A percentile compares a stretch with the other conserved stretches of the same genome.
Evolutionary conservation across 2,329 filamentous ascomycete species (phyloP).

Genomic region (Xylaria sp.): DNA sequence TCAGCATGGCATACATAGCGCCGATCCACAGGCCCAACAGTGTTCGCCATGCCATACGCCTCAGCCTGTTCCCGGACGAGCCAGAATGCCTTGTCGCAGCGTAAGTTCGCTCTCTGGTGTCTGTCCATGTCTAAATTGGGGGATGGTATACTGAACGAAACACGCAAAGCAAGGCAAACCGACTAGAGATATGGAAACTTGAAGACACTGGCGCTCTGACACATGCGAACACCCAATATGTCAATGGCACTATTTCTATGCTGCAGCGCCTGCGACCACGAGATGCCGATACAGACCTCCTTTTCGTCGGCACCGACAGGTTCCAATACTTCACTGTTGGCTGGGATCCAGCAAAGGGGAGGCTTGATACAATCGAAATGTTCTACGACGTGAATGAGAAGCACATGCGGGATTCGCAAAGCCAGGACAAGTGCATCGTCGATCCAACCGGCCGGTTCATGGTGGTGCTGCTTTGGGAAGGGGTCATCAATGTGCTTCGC

Average conservation of each 20-base stretch:
- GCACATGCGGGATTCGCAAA: slow-evolving; percentile 77
- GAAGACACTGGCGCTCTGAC: slow-evolving; percentile 69
- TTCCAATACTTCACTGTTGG: slow-evolving; percentile 88
- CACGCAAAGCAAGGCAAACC: slow-evolving; percentile 73
- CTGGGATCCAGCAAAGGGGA: slow-evolving; percentile 70
- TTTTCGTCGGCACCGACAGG: slow-evolving; percentile 91
- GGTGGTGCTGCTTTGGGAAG: slow-evolving; percentile 65
- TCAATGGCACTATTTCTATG: slow-evolving; percentile 88
- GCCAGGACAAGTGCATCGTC: slow-evolving; percentile 80
- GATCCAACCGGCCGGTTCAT: slow-evolving; percentile 75
- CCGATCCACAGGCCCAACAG: slow-evolving; percentile 93
- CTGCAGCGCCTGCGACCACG: slow-evolving; percentile 79
- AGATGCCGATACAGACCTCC: slow-evolving; percentile 76
- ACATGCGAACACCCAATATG: slow-evolving; percentile 63
- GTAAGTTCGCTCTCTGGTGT: slow-evolving; percentile 58
- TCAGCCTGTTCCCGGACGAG: slow-evolving; percentile 74
- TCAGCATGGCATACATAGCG: slow-evolving; percentile 88
- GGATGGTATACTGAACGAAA: slow-evolving; percentile 41
- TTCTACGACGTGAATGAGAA: slow-evolving; percentile 62
- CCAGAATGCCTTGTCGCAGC: slow-evolving; percentile 86
- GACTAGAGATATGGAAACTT: slow-evolving; percentile 81
- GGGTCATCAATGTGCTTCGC: slow-evolving; percentile 61
- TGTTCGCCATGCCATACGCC: slow-evolving; percentile 84
- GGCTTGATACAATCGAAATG: slow-evolving; percentile 57
- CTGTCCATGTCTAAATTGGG: not conserved